Base-by-base conservation (phyloP, 169 alveolate species). In the Eimeria praecox region DNA sequence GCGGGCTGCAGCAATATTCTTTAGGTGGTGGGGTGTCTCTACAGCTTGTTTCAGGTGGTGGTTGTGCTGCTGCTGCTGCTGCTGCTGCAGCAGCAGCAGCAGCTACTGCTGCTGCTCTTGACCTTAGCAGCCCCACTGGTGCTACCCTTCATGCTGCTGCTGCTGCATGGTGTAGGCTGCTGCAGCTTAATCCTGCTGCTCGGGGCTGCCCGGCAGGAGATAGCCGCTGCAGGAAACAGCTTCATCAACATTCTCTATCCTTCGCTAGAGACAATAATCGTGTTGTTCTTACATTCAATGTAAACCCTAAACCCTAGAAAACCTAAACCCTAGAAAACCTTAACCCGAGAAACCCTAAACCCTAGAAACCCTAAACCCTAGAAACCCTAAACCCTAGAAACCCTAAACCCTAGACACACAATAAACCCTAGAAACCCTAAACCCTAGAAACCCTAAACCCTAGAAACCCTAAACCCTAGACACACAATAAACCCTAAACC, bases 181-280 rank as follows among this genome's bases (percentile, higher is more conserved):
- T 82, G 69, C 90, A n/a, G 90, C 90, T 49, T 18, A 38, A 46
- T 8, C 73, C 71, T 6, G 75, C 54, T 9, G 73, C 71, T 3
- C 90, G 90, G 30, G 8, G 90, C 73, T 82, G 90, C 73, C 90
- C 90, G 0, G 90, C 90, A 3, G 90, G 90, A 40, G 90, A 82
- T 30, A 33, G 44, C 49, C 54, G 90, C 30, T 82, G 90, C 90
- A 82, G 56, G 35, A 20, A 75, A 66, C 90, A 30, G 24, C 75
- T 82, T 10, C 35, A 20, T n/a, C 75, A 82, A 20, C 90, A 82
- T 38, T 22, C 75, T 22, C 90, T 82, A 0, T 71, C 90, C 6
- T 82, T 82, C 24, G 18, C 90, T 9, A 46, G 90, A 24, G 90
- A 46, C 56, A 82, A 71, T 12, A 82, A 82, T 27, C 90, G 90